Evolutionary conservation across 176 grass and related monocot genomes (phyloP).

Genomic region (Sorghum bicolor): Sorghum_bicolor_NCBIv3 NC_012870.2:68832001-68832500

Average conservation of each 20-base stretch:
- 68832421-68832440: constrained; percentile 67
- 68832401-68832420: constrained; percentile 57
- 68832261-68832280: constrained; percentile 90
- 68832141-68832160: constrained; percentile 83
- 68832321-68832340: constrained; percentile 88
- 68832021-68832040: constrained; percentile 60
- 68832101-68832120: constrained; percentile 62
- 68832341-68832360: constrained; percentile 88
- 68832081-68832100: constrained; percentile 70
- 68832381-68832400: constrained; percentile 89
- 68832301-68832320: constrained; percentile 92
- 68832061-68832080: constrained; percentile 88
- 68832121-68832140: constrained; percentile 82
- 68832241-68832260: constrained; percentile 87
- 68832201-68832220: constrained; percentile 96
- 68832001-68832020: constrained; percentile 45
- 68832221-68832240: constrained; percentile 98
- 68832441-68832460: constrained; percentile 88
- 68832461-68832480: constrained; percentile 71
- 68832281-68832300: constrained; percentile 72
- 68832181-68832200: constrained; percentile 60
- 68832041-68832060: constrained; percentile 34
- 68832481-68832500: constrained; percentile 67
- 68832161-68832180: constrained; percentile 68
- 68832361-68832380: constrained; percentile 92